Evolutionary conservation across 2,329 filamentous ascomycete species (phyloP), one percentile per base, ranked within the genome.

Genomic region (Uncinocarpus reesii): DNA sequence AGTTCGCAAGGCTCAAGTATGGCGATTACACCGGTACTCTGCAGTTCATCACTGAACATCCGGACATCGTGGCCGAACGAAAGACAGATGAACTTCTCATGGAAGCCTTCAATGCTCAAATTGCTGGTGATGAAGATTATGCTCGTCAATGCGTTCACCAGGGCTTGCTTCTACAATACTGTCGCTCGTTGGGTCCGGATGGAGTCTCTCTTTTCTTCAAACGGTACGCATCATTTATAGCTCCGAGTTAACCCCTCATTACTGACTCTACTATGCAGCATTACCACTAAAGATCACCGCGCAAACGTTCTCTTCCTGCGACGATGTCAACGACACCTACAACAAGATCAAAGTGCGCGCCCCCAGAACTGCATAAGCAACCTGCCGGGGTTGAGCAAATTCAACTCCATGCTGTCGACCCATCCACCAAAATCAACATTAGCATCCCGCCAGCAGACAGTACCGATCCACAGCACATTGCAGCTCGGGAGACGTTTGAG

Each of bases 181-280:
- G 92, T 69, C 80, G 90, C 7, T 83, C 87, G 35, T 75, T 98
- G 5, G 89, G 90, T 52, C 80, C 79, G 55, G 87, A 96, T 59
- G 90, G 90, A 18, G 88, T 95, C 7, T 78, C 80, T 4, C 70
- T 96, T 24, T 98, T 98, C 74, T 98, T 98, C 77, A 94, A 92
- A 70, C 84, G 90, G 72, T 72, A 64, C 40, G 63, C 59, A 10
- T 20, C 11, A 15, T 20, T 34, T 26, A 41, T 24, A 28, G 3
- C 5, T 13, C n/a, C 38, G 26, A 21, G 16, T 16, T 11, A 35
- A 44, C n/a, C 3, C n/a, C 3, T 10, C 15, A n/a, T n/a, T 20
- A 31, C 35, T 48, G 34, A 48, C 8, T 29, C 16, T 15, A 13
- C 11, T 18, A 6, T 44, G 6, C 35, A 74, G 73, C 50, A 89